These are phyloP conservation scores for Wickerhamomyces xylosicus DNA, from an alignment of 805 yeast species.

Conservation along the genomic window DNA sequence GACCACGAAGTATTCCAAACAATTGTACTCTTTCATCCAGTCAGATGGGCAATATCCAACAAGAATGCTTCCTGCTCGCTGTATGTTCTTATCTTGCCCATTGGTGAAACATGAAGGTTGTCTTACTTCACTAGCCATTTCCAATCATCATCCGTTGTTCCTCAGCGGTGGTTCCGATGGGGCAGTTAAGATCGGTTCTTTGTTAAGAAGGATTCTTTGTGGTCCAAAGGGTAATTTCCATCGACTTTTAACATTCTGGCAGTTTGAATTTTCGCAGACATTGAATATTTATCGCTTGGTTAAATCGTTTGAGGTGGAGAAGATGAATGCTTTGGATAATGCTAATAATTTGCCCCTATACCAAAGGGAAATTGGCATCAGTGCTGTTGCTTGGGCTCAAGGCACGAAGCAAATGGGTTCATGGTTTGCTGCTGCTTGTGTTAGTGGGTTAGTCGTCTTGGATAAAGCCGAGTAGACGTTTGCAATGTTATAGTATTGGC, in stretches of 20 bases:
- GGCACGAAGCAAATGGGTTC: constrained; percentile 15
- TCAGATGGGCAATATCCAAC: constrained; percentile 31
- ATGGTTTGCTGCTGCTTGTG: constrained; percentile 37
- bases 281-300: constrained; percentile 30
- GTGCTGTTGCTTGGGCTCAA: constrained; percentile 51
- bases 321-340: constrained; percentile 19
- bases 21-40: constrained; percentile 26
- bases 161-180: constrained; percentile 44
- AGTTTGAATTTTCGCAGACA: constrained; percentile 29
- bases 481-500: background rate
- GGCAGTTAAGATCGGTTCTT: constrained; percentile 28
- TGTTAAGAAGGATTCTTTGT: constrained; percentile 25
- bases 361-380: constrained; percentile 40
- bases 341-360: constrained; percentile 22
- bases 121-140: constrained; percentile 28
- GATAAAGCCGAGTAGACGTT: constrained; percentile 5
- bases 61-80: constrained; percentile 27
- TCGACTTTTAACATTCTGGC: constrained; percentile 23
- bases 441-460: constrained; percentile 37
- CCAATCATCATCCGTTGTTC: constrained; percentile 35
- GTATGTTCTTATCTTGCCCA: constrained; percentile 22
- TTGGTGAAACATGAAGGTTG: constrained; percentile 31
- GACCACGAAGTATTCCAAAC: constrained; percentile 21
- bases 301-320: constrained; percentile 27
- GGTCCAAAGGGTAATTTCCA: constrained; percentile 23